Evolutionary conservation across 768 basidiomycete genomes (phyloP).

Genomic region (Amanita thiersii): DNA sequence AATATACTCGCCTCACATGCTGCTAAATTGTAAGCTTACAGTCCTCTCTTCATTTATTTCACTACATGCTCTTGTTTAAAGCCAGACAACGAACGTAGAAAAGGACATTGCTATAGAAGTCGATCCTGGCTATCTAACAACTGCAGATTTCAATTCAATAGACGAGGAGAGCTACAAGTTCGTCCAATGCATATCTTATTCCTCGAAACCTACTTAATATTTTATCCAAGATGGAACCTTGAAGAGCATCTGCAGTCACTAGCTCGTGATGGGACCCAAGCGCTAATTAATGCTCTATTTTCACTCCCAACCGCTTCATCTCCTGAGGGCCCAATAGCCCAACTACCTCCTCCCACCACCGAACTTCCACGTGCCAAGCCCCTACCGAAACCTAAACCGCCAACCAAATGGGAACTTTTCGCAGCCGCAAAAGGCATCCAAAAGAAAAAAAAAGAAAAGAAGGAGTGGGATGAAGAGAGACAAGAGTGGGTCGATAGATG

Average conservation of each 20-base stretch:
- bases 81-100: constrained; percentile 62
- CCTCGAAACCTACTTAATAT: constrained; percentile 1
- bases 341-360: constrained; percentile 71
- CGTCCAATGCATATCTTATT: constrained; percentile 15
- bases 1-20: constrained; percentile 67
- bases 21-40: constrained; percentile 54
- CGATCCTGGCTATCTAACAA: constrained; percentile 77
- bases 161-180: constrained; percentile 82
- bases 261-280: constrained; percentile 77
- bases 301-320: constrained; percentile 70
- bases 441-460: constrained; percentile 68
- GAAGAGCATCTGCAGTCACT: constrained; percentile 76
- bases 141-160: constrained; percentile 82
- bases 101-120: constrained; percentile 75
- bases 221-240: constrained; percentile 49
- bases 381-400: constrained; percentile 85
- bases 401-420: constrained; percentile 96
- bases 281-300: constrained; percentile 75
- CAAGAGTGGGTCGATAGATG: constrained; percentile 90
- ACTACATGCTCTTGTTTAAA: constrained; percentile 18
- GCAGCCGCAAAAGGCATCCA: constrained; percentile 92
- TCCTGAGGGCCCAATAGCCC: constrained; percentile 74
- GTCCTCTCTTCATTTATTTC: neutral
- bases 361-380: constrained; percentile 86
- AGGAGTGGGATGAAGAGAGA: constrained; percentile 89